phyloP scores from a whole-genome alignment of 2,329 filamentous ascomycete genomes.

The Thelonectria blattea region DNA sequence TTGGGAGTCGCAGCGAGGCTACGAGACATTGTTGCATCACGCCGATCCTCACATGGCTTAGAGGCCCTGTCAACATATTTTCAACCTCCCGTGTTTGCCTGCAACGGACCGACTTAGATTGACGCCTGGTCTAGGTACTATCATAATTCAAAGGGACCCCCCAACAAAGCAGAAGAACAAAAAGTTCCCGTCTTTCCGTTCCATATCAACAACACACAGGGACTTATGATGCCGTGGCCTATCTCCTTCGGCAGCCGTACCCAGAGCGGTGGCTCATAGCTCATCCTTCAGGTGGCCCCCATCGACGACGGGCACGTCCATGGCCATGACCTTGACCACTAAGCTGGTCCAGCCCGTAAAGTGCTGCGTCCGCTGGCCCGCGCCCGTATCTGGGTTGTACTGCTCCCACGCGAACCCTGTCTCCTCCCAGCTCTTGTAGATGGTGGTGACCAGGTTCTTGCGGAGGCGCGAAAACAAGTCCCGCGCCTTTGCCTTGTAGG shows the following conservation, averaged over 20 bases:
- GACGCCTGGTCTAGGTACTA: neutral
- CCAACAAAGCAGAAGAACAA: neutral
- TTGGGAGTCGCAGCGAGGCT: neutral
- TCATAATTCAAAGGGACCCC: neutral
- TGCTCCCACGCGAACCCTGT: slow-evolving; percentile 99
- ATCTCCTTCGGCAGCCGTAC: neutral
- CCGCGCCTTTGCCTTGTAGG: slow-evolving; percentile 71
- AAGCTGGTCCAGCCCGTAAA: slow-evolving; percentile 99
- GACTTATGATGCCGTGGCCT: slow-evolving; percentile 3
- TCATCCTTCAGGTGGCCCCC: slow-evolving; percentile 51
- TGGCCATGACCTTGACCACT: slow-evolving; percentile 95
- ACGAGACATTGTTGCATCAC: slow-evolving; percentile 2
- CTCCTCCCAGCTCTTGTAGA: slow-evolving; percentile 85
- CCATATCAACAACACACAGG: slow-evolving; percentile 5
- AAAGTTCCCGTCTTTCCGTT: slow-evolving; percentile 1
- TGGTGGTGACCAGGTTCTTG: slow-evolving; percentile 84
- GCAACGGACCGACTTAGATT: slow-evolving; percentile 12
- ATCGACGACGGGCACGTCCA: slow-evolving; percentile 69
- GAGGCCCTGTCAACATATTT: neutral
- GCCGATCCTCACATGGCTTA: slow-evolving; percentile 14
- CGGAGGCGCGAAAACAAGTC: slow-evolving; percentile 79
- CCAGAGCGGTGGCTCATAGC: slow-evolving; percentile 44
- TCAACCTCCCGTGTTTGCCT: neutral
- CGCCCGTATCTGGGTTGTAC: slow-evolving; percentile 91
- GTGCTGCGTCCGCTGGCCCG: slow-evolving; percentile 94